Conservation (phyloP, 352 stramenopile species). For the Phytopythium cucurbitacearum region DNA sequence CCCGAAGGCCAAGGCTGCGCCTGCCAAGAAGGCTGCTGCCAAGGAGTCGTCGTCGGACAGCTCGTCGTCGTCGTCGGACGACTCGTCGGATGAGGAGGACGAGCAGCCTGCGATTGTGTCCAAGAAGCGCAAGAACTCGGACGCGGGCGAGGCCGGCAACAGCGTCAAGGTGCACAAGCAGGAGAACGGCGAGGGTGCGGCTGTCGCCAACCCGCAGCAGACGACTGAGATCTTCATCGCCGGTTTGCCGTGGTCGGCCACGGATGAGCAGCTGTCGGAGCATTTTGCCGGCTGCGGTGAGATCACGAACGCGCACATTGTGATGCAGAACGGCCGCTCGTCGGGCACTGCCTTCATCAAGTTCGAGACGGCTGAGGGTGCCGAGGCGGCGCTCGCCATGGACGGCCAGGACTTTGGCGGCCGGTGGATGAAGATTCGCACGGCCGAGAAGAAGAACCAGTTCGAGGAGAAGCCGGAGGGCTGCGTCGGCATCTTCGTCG, state of each 20-base stretch:
- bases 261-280: conserved; percentile 91
- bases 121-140: conserved; percentile 85
- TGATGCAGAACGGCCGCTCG: conserved; percentile 85
- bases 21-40: conserved; percentile 23
- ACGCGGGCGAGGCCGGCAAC: conserved; percentile 46
- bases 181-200: conserved; percentile 55
- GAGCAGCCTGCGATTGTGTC: conserved; percentile 64
- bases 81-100: conserved; percentile 58
- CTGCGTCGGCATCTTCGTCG: conserved; percentile 96
- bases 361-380: conserved; percentile 76
- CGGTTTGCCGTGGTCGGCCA: conserved; percentile 94
- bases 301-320: conserved; percentile 80
- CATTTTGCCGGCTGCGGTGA: conserved; percentile 94
- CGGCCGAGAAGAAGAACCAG: conserved; percentile 81
- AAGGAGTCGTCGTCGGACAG: conserved; percentile 39
- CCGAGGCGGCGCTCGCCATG: conserved; percentile 83
- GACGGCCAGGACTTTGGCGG: conserved; percentile 93
- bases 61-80: conserved; percentile 26
- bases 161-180: conserved; percentile 70
- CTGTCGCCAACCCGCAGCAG: conserved; percentile 43
- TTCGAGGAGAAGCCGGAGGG: conserved; percentile 91
- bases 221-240: conserved; percentile 86
- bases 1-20: conserved; percentile 44
- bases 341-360: conserved; percentile 95
- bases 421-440: conserved; percentile 95